These are phyloP conservation scores for Anthracocystis setariae DNA, from an alignment of 1,284 basidiomycete species.

Conservation along the genomic window DNA sequence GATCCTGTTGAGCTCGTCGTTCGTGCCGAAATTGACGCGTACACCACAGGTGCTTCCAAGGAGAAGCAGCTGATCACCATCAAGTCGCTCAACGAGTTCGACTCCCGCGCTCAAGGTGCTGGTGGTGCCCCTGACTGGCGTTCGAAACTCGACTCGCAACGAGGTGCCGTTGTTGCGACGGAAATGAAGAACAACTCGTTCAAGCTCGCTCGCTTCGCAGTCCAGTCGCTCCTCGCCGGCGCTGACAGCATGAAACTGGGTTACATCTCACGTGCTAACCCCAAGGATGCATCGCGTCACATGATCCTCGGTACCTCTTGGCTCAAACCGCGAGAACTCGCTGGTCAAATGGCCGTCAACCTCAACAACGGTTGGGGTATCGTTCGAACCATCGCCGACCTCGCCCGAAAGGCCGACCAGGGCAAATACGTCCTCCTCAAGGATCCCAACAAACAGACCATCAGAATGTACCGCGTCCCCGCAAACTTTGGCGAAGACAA, in stretches of 20 bases:
- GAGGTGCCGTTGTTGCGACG: slow-evolving; percentile 96
- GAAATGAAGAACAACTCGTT: slow-evolving; percentile 99
- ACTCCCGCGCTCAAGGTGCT: slow-evolving; percentile 86
- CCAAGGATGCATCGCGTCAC: slow-evolving; percentile 93
- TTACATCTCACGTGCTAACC: slow-evolving; percentile 90
- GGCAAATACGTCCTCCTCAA: slow-evolving; percentile 66
- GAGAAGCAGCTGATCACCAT: slow-evolving; percentile 74
- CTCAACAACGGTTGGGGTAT: slow-evolving; percentile 98
- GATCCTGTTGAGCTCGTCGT: slow-evolving; percentile 82
- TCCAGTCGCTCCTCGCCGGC: slow-evolving; percentile 93
- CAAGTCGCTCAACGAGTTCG: slow-evolving; percentile 96
- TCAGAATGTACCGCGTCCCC: slow-evolving; percentile 92
- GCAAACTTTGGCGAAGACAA: slow-evolving; percentile 76
- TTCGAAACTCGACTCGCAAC: slow-evolving; percentile 91
- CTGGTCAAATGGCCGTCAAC: slow-evolving; percentile 93
- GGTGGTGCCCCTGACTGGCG: slow-evolving; percentile 97
- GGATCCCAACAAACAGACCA: slow-evolving; percentile 74
- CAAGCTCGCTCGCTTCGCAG: slow-evolving; percentile 97
- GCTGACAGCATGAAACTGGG: slow-evolving; percentile 98
- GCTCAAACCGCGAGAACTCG: slow-evolving; percentile 93
- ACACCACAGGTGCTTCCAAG: slow-evolving; percentile 68
- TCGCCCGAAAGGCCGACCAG: slow-evolving; percentile 56
- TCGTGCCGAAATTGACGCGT: slow-evolving; percentile 96
- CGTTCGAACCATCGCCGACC: slow-evolving; percentile 71
- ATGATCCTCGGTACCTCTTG: slow-evolving; percentile 94